These are phyloP conservation scores for Linderniella brevidens DNA, from an alignment of 257 asterid species.

Conservation along the genomic window DNA sequence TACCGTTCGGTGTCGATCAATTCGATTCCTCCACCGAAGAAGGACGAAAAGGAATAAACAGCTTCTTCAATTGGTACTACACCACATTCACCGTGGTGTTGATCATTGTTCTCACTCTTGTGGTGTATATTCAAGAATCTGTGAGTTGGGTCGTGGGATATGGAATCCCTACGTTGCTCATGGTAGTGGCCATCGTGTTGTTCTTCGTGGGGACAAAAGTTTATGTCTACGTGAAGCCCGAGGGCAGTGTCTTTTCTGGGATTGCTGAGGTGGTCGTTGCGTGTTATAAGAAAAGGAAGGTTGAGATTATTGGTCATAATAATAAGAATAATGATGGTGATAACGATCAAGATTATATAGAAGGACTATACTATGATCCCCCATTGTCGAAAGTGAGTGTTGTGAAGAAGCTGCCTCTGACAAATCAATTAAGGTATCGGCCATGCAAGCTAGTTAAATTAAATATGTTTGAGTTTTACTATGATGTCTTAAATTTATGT, in stretches of 20 bases:
- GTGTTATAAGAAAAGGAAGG: constrained; percentile 36
- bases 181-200: constrained; percentile 30
- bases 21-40: constrained; percentile 44
- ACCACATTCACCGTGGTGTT: constrained; percentile 47
- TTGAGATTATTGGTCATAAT: constrained; percentile 21
- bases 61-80: constrained; percentile 92
- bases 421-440: constrained; percentile 39
- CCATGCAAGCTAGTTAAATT: background rate
- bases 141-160: constrained; percentile 61
- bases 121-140: constrained; percentile 63
- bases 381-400: constrained; percentile 11
- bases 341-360: background rate
- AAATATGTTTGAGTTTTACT: background rate
- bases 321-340: too few species aligned
- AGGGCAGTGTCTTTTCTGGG: constrained; percentile 58
- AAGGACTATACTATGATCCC: constrained; percentile 35
- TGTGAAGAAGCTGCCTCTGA: constrained; percentile 25
- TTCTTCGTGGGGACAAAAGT: constrained; percentile 39
- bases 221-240: constrained; percentile 53
- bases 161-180: constrained; percentile 46
- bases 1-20: constrained; percentile 89
- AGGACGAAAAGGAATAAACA: constrained; percentile 60
- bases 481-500: background rate
- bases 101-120: constrained; percentile 40
- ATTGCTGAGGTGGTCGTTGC: constrained; percentile 34